A percentile compares a stretch with the other conserved stretches of the same genome.
Evolutionary conservation across 2,329 filamentous ascomycete species (phyloP).

Genomic region (Aspergillus amoenus): DNA sequence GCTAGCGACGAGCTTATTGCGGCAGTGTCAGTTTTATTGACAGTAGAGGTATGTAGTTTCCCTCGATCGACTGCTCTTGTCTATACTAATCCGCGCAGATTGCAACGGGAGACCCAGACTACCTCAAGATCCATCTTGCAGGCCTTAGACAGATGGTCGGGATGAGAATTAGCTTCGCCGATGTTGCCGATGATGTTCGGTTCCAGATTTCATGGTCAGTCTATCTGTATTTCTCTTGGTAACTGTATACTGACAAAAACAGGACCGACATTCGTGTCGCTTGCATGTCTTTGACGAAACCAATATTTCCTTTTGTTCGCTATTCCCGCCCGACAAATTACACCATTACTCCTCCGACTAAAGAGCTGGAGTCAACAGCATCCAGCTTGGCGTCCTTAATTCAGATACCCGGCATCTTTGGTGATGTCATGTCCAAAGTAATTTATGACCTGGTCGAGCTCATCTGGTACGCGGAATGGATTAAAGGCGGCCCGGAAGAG

Average conservation of each 20-base stretch:
- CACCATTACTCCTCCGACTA: constrained; percentile 29
- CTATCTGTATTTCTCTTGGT: not conserved
- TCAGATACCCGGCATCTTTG: constrained; percentile 37
- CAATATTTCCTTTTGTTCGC: constrained; percentile 40
- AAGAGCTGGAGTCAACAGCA: constrained; percentile 31
- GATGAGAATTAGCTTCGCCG: constrained; percentile 37
- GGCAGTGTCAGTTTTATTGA: constrained; percentile 39
- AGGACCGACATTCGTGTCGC: constrained; percentile 44
- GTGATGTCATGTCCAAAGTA: constrained; percentile 28
- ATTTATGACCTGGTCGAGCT: constrained; percentile 38
- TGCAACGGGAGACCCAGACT: constrained; percentile 39
- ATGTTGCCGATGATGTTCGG: constrained; percentile 37
- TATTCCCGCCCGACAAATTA: constrained; percentile 31
- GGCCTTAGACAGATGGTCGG: constrained; percentile 41
- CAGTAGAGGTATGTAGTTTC: constrained; percentile 36
- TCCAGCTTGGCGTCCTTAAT: constrained; percentile 33
- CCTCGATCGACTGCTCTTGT: not conserved
- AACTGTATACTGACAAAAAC: not conserved
- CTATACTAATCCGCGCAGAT: constrained; percentile 28
- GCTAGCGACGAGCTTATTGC: constrained; percentile 41
- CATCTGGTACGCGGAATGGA: constrained; percentile 38
- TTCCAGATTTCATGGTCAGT: constrained; percentile 41
- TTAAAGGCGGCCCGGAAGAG: constrained; percentile 29
- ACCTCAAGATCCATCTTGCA: constrained; percentile 41
- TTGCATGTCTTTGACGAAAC: constrained; percentile 39